Evolutionary conservation across 495 filamentous ascomycete species (phyloP).

Genomic region (Evernia prunastri): DNA sequence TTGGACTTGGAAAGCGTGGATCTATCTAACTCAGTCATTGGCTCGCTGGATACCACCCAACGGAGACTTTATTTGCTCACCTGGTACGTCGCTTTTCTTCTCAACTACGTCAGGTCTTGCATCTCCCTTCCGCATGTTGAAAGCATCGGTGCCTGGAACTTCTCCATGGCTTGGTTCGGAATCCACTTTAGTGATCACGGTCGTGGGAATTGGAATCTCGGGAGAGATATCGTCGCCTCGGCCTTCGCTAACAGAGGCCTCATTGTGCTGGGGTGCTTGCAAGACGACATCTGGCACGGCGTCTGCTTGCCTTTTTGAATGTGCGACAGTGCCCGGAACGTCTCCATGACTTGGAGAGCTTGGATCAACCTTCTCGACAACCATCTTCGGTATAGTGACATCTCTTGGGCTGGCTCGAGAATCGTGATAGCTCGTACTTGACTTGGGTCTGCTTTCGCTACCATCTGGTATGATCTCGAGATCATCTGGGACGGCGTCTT

Average conservation of each 20-base stretch:
- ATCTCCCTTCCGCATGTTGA: slow-evolving; percentile 41
- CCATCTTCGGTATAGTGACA: slow-evolving; percentile 66
- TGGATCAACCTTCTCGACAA: slow-evolving; percentile 74
- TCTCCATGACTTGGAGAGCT: slow-evolving; percentile 70
- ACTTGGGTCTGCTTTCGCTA: slow-evolving; percentile 41
- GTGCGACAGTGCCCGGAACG: slow-evolving; percentile 75
- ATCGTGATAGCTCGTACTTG: slow-evolving; percentile 33
- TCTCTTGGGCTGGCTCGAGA: slow-evolving; percentile 45
- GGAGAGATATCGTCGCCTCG: slow-evolving; percentile 20
- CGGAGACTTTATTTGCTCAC: slow-evolving; percentile 39
- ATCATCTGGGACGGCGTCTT: slow-evolving; percentile 62
- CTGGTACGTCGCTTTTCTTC: slow-evolving; percentile 39
- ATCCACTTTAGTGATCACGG: slow-evolving; percentile 41
- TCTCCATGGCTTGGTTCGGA: slow-evolving; percentile 35
- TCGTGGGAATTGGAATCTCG: slow-evolving; percentile 39
- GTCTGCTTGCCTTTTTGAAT: slow-evolving; percentile 68
- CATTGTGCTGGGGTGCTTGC: slow-evolving; percentile 32
- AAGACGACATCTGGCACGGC: slow-evolving; percentile 70
- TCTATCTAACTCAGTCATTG: slow-evolving; percentile 54
- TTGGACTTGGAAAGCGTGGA: slow-evolving; percentile 30
- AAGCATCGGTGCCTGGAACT: slow-evolving; percentile 36
- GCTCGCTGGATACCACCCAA: slow-evolving; percentile 39
- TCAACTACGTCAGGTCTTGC: slow-evolving; percentile 45
- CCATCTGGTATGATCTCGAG: slow-evolving; percentile 56
- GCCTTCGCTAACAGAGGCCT: slow-evolving; percentile 23